These are phyloP conservation scores for Hemisphaericaspora lyxosophila DNA, from an alignment of 1,139 yeast genomes.

Conservation along the genomic window DNA sequence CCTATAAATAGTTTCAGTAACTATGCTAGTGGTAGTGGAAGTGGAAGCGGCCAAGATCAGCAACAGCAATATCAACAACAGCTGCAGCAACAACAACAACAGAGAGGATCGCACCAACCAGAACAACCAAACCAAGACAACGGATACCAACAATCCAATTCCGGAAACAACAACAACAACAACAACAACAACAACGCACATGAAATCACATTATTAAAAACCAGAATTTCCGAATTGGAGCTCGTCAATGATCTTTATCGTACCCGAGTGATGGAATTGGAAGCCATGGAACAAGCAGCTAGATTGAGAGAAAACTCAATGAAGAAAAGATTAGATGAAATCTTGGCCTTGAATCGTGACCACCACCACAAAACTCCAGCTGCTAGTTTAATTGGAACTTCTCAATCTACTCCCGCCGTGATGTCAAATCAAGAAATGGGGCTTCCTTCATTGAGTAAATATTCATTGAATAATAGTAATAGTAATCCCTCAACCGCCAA, in stretches of 20 bases:
- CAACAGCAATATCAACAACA: conserved; percentile 15
- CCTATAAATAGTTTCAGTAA: conserved; percentile 7
- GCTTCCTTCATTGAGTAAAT: conserved; percentile 4
- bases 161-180: conserved; percentile 12
- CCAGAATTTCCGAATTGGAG: conserved; percentile 86
- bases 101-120: conserved; percentile 10
- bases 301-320: conserved; percentile 51
- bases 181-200: conserved; percentile 20
- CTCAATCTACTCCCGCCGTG: conserved; percentile 5
- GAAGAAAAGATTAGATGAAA: conserved; percentile 51
- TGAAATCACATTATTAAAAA: conserved; percentile 57
- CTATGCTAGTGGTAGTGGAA: conserved; percentile 6
- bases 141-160: conserved; percentile 13
- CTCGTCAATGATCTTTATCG: conserved; percentile 84
- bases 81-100: conserved; percentile 16
- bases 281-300: conserved; percentile 63
- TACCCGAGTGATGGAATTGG: conserved; percentile 79
- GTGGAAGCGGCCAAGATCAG: conserved; percentile 8
- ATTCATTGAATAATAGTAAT: neutral
- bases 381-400: neutral
- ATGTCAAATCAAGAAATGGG: conserved; percentile 1
- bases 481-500: conserved; percentile 2
- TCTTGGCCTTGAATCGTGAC: conserved; percentile 29
- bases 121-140: conserved; percentile 10
- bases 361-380: conserved; percentile 11